phyloP scores from a whole-genome alignment of 2,329 filamentous ascomycete genomes.

The Ophioceras dolichostomum region DNA sequence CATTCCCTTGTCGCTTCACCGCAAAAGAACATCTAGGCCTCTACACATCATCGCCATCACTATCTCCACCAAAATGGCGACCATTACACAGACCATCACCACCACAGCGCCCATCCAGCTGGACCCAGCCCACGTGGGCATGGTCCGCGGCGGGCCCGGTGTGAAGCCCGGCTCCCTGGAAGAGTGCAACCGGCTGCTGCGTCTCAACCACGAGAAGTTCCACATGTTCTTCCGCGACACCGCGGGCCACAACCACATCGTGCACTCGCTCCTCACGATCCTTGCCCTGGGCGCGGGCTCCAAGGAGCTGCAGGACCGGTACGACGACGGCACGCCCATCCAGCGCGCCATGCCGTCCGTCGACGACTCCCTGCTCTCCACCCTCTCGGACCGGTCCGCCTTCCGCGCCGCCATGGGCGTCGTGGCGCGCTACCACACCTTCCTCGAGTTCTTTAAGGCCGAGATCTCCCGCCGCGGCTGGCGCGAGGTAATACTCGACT shows the following conservation, averaged over 20 bases:
- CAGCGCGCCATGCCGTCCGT: slow-evolving; percentile 14
- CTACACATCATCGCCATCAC: no score
- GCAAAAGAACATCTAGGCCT: no score
- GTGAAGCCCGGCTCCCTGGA: slow-evolving; percentile 10
- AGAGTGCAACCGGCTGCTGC: slow-evolving; percentile 11
- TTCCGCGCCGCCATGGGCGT: slow-evolving; percentile 11
- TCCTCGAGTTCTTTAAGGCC: slow-evolving; percentile 47
- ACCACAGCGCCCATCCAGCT: no score
- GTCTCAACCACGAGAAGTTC: slow-evolving; percentile 16
- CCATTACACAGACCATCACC: no score
- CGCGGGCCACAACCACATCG: slow-evolving; percentile 17
- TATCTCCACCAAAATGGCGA: no score
- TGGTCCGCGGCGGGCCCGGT: no score
- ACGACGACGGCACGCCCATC: slow-evolving; percentile 11
- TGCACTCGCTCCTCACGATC: slow-evolving; percentile 16
- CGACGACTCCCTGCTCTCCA: slow-evolving; percentile 8
- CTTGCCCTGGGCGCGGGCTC: slow-evolving; percentile 15
- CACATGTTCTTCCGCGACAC: slow-evolving; percentile 19
- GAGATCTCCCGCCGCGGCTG: slow-evolving; percentile 48
- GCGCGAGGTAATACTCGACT: slow-evolving; percentile 40
- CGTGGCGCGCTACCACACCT: slow-evolving; percentile 38
- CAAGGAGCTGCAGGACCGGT: slow-evolving; percentile 13
- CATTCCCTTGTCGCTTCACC: no score
- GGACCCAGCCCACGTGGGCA: no score
- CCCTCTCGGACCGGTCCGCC: slow-evolving; percentile 7